phyloP scores from a whole-genome alignment of 768 basidiomycete genomes.

The Leucocoprinus birnbaumii region DNA sequence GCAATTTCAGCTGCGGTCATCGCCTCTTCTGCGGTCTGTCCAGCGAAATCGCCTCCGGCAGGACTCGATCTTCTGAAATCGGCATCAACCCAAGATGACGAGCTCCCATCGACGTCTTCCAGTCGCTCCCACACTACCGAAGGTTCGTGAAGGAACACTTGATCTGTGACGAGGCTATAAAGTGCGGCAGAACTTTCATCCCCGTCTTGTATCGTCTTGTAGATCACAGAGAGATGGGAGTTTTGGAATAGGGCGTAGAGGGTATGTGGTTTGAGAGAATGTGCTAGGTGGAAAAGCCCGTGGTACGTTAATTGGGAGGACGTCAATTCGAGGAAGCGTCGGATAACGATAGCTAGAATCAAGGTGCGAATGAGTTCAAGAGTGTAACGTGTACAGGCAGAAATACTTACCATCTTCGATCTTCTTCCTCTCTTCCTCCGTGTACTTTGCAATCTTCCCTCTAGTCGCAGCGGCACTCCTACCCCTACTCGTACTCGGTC shows the following conservation, averaged over 20 bases:
- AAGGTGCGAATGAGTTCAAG: neutral
- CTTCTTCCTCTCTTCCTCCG: slow-evolving; percentile 55
- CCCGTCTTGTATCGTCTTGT: slow-evolving; percentile 39
- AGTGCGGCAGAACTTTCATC: slow-evolving; percentile 34
- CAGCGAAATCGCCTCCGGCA: slow-evolving; percentile 79
- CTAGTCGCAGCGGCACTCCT: slow-evolving; percentile 14
- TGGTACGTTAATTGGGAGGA: slow-evolving; percentile 86
- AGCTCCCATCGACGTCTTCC: slow-evolving; percentile 82
- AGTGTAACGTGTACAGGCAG: neutral
- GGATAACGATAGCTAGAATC: slow-evolving; percentile 58
- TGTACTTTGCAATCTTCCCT: slow-evolving; percentile 32
- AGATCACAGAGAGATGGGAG: slow-evolving; percentile 86
- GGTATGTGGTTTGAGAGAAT: slow-evolving; percentile 47
- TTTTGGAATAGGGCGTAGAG: slow-evolving; percentile 89
- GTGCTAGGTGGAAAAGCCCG: slow-evolving; percentile 79
- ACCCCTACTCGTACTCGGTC: slow-evolving; percentile 15
- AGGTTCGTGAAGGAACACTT: slow-evolving; percentile 73
- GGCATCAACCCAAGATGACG: slow-evolving; percentile 75
- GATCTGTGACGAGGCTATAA: slow-evolving; percentile 85
- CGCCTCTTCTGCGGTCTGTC: slow-evolving; percentile 63
- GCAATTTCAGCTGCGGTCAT: slow-evolving; percentile 47
- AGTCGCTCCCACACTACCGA: slow-evolving; percentile 89
- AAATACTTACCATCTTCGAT: slow-evolving; percentile 64
- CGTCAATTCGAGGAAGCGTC: slow-evolving; percentile 65
- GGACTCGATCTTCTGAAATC: slow-evolving; percentile 62